phyloP scores from a whole-genome alignment of 192 early-diverging fungal species.

The Endogone sp. region DNA sequence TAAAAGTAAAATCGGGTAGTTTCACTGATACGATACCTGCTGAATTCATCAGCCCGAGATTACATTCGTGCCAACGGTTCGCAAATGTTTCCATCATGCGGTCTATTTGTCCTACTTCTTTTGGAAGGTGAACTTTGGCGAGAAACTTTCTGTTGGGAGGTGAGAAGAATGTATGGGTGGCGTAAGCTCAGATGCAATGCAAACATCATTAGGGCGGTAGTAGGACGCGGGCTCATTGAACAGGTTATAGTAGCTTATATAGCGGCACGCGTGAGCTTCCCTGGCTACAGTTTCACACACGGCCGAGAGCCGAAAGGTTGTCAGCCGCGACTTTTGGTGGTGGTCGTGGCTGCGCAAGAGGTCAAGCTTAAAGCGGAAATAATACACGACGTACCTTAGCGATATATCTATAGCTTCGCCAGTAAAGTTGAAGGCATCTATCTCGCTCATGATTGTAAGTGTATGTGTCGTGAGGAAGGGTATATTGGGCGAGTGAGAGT shows the following conservation, averaged over 20 bases:
- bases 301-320: no score
- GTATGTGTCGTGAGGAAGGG: no score
- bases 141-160: conserved; percentile 68
- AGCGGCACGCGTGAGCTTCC: no score
- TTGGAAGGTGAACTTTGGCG: conserved; percentile 67
- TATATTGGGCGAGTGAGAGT: no score
- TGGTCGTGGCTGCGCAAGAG: conserved; percentile 4
- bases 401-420: conserved; percentile 30
- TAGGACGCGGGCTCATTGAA: no score
- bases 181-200: not conserved
- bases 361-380: not conserved
- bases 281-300: no score
- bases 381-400: conserved; percentile 21
- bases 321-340: no score
- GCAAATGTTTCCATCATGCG: conserved; percentile 73
- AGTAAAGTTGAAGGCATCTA: conserved; percentile 27
- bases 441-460: conserved; percentile 10
- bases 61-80: conserved; percentile 63
- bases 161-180: not conserved
- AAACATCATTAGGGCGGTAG: no score
- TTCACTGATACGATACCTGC: conserved; percentile 19
- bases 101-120: conserved; percentile 85
- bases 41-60: conserved; percentile 57
- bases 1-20: not conserved
- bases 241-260: no score